Evolutionary conservation across 352 stramenopile species (phyloP), one percentile per base, ranked within the genome.

Genomic region (Globisporangium mamillatum): DNA sequence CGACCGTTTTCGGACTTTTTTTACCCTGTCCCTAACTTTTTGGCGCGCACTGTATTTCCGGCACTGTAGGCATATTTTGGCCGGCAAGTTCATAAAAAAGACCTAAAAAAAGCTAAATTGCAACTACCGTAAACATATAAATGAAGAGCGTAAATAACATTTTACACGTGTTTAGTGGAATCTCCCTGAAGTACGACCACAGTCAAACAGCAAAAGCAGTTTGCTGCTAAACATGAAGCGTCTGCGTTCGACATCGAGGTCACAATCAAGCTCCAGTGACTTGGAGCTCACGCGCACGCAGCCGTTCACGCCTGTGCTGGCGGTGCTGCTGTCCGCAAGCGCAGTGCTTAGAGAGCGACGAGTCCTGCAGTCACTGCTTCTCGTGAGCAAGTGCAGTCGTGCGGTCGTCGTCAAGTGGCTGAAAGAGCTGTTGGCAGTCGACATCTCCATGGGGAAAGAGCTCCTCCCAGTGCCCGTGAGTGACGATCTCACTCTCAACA

Each of bases 391-490:
- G 20, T 53, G 27, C 44, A 53, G 14, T 38, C 56, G 57, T 24
- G 32, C 44, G 14, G 56, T 29, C 6, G 32, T 64, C 27, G 20
- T 59, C 12, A 14, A 29, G 25, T 69, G 63, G 63, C 63, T 69
- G 4, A 6, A 46, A 16, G 4, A 9, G 29, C 27, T 20, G 10
- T 60, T 69, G 16, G 57, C 32, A 1, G 9, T 14, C 14, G 66
- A 71, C 50, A 58, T 63, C 22, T 71, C 66, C 18, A 10, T 52
- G 18, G 59, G 59, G 7, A 57, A 22, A 7, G 50, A 63, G 22
- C 50, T 8, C 1, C 3, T 62, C 5, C 18, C 64, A 29, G 57
- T 69, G 27, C 44, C 64, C 2, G 36, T 64, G 44, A 32, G 29
- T n/a, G 14, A 5, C 44, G 16, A 5, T 52, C 5, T 22, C 18